These are phyloP conservation scores for Fusarium paranaense DNA, from an alignment of 2,329 filamentous ascomycete species.

Conservation along the genomic window DNA sequence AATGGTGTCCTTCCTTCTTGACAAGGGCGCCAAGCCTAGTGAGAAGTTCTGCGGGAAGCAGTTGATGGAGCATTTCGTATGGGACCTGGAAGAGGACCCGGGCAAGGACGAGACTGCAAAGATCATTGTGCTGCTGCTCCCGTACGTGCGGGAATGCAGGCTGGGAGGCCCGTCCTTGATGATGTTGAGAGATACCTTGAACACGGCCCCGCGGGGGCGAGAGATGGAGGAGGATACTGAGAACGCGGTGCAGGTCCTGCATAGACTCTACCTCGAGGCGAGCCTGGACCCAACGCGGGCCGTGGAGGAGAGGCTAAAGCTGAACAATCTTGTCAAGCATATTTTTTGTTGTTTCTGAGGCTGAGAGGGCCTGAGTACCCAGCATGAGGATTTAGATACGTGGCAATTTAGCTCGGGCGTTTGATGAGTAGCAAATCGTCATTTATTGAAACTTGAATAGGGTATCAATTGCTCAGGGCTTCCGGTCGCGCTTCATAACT, in stretches of 20 bases:
- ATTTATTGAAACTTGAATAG: neutral
- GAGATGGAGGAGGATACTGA: neutral
- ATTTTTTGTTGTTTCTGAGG: too few relatives aligned
- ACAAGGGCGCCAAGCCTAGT: neutral
- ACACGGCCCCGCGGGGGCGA: neutral
- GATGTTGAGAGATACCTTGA: neutral
- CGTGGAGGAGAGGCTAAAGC: too few relatives aligned
- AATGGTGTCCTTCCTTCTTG: neutral
- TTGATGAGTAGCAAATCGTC: neutral
- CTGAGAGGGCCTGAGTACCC: too few relatives aligned
- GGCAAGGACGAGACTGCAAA: neutral
- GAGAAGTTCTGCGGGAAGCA: neutral
- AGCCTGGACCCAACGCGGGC: too few relatives aligned
- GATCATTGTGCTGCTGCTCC: neutral
- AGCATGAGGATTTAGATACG: too few relatives aligned
- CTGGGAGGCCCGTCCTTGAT: neutral
- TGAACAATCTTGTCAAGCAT: rapidly evolving
- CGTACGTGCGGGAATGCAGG: neutral
- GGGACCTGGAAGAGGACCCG: neutral
- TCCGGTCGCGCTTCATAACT: neutral
- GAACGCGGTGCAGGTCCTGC: neutral
- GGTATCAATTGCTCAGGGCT: neutral
- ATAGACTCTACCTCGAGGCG: too few relatives aligned
- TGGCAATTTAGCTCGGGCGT: neutral
- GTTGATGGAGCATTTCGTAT: neutral